Conservation (phyloP, 306 rosid genomes). For the Cercis canadensis region DNA sequence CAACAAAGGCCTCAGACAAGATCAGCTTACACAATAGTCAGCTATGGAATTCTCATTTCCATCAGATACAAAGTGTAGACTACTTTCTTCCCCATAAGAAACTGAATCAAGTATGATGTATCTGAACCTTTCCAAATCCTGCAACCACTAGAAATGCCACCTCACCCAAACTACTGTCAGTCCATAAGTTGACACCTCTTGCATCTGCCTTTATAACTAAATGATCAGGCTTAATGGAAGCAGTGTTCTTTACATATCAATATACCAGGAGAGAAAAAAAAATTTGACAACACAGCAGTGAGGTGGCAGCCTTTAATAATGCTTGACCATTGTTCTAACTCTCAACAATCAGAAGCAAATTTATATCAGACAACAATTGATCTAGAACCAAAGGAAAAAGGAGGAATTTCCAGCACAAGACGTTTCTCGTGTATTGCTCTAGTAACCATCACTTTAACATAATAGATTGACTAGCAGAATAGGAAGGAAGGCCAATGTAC, state of each 20-base stretch:
- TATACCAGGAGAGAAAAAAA: slow-evolving; percentile 18
- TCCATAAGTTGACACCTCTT: slow-evolving; percentile 32
- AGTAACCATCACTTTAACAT: slow-evolving; percentile 26
- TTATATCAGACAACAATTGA: slow-evolving; percentile 16
- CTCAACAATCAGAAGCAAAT: slow-evolving; percentile 25
- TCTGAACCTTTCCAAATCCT: slow-evolving; percentile 39
- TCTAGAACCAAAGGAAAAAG: slow-evolving; percentile 33
- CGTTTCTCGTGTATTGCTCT: slow-evolving; percentile 24
- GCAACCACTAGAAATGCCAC: slow-evolving; percentile 32
- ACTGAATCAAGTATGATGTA: slow-evolving; percentile 31
- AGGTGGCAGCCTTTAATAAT: slow-evolving; percentile 10
- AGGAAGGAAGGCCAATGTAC: slow-evolving; percentile 30
- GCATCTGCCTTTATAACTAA: slow-evolving; percentile 39
- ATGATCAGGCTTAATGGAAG: slow-evolving; percentile 29
- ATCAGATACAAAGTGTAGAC: slow-evolving; percentile 22
- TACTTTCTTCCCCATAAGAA: slow-evolving; percentile 34
- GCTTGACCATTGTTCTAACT: slow-evolving; percentile 1
- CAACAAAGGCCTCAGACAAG: slow-evolving; percentile 29
- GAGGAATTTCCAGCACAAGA: slow-evolving; percentile 30
- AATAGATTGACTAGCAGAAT: slow-evolving; percentile 26
- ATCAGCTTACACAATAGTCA: slow-evolving; percentile 21
- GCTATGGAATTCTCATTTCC: slow-evolving; percentile 40
- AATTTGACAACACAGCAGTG: slow-evolving; percentile 15
- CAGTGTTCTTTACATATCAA: slow-evolving; percentile 2
- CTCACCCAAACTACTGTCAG: slow-evolving; percentile 31